Evolutionary conservation across 192 early-diverging fungal genomes (phyloP), one percentile per base, ranked within the genome.

Genomic region (Mortierella alpina): DNA sequence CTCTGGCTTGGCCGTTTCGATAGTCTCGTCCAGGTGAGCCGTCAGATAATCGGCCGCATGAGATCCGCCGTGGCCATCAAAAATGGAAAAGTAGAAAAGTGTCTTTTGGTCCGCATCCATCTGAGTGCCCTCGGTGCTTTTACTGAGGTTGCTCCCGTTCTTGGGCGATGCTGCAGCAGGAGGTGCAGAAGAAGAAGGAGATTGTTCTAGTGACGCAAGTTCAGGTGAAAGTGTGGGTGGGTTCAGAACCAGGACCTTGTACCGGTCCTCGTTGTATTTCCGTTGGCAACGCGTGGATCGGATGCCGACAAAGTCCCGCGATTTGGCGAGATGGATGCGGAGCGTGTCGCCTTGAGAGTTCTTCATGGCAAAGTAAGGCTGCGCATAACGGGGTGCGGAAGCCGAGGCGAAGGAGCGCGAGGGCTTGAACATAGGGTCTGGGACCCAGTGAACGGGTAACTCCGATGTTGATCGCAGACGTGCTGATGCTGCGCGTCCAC

Each of bases 211-310:
- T 31, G 3, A 23, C 0, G 63, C 54, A 0, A 87, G 23, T 45
- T 78, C 63, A 4, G 67, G 59, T n/a, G 67, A 57, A 6, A 49
- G 63, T 10, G 69, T 56, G 14, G 64, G 68, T 3, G 77, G 70
- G 46, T 80, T 63, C 7, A 91, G 73, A 6, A 84, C 84, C 7
- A 86, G 76, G 8, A 84, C 75, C 22, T 76, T 70, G 63, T 81
- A 90, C 46, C 86, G 72, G 47, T 91, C 90, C 66, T 91, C 87
- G 41, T 91, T 91, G 45, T 69, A 82, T 31, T 79, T 77, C 42
- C 90, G 70, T 42, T 84, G 87, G 8, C 90, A 89, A 52, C 90
- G 78, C 14, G 87, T 87, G 45, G 84, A 86, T 54, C 76, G 80
- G 15, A 76, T 82, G 57, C 89, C 89, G n/a, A 88, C 63, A 54